These are phyloP conservation scores for Hymenoscyphus albidus DNA, from an alignment of 2,329 filamentous ascomycete genomes.

Conservation along the genomic window DNA sequence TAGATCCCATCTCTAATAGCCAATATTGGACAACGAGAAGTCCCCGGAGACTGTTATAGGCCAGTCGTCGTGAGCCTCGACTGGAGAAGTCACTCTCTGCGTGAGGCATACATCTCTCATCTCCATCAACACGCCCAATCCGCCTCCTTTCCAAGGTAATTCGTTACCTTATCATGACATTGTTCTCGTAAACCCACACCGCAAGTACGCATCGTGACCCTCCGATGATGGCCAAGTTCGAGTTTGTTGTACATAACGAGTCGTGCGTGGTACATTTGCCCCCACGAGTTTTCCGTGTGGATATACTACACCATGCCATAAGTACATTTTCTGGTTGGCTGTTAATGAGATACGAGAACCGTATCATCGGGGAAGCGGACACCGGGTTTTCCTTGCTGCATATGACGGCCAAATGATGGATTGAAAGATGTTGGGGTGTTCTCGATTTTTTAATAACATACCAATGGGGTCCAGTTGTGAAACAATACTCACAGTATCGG, in stretches of 20 bases:
- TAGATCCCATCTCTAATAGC: neutral
- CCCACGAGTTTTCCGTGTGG: neutral
- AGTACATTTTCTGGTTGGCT: neutral
- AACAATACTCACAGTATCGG: neutral
- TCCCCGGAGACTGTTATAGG: neutral
- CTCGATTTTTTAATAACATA: neutral
- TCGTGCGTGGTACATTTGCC: neutral
- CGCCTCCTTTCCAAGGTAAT: neutral
- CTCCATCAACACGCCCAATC: neutral
- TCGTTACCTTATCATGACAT: constrained; percentile 2
- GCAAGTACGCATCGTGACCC: neutral
- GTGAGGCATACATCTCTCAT: neutral
- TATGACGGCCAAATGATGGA: neutral
- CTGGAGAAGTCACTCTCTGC: neutral
- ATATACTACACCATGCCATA: neutral
- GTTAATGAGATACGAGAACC: neutral
- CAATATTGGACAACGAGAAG: neutral
- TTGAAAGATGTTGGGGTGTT: neutral
- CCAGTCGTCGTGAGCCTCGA: neutral
- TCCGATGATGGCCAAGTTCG: neutral
- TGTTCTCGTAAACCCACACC: neutral
- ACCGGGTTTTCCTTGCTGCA: neutral
- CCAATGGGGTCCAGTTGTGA: neutral
- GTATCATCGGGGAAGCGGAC: neutral
- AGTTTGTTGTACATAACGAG: neutral